Conservation (phyloP, 352 stramenopile genomes). For the Phytophthora pini region DNA sequence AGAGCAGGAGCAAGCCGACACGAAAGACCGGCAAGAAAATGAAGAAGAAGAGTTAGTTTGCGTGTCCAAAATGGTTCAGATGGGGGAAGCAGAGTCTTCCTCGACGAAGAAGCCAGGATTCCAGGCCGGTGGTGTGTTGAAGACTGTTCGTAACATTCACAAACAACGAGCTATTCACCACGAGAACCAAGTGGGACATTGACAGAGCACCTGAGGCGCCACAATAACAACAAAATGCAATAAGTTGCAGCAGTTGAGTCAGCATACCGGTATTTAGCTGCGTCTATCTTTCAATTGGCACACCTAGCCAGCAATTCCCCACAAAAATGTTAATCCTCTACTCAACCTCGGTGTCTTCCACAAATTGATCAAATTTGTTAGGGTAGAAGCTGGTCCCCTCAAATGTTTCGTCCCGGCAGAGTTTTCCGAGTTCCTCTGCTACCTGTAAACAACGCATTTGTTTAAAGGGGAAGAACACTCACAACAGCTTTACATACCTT, state of each 20-base stretch:
- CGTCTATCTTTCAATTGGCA: conserved; percentile 31
- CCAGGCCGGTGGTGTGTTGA: conserved; percentile 38
- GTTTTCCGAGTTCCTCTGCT: conserved; percentile 91
- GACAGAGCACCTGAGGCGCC: not conserved
- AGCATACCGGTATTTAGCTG: not conserved
- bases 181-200: conserved; percentile 42
- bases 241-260: conserved; percentile 18
- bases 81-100: conserved; percentile 26
- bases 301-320: conserved; percentile 1
- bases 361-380: conserved; percentile 89
- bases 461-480: not conserved
- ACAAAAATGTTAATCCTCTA: conserved; percentile 21
- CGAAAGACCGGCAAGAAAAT: conserved; percentile 33
- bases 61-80: conserved; percentile 70
- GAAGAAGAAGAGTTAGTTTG: conserved; percentile 74
- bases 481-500: conserved; percentile 49
- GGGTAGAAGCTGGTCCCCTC: conserved; percentile 96
- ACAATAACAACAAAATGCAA: conserved; percentile 13
- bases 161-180: conserved; percentile 26
- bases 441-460: conserved; percentile 49
- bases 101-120: conserved; percentile 28
- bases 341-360: conserved; percentile 24
- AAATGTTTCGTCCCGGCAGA: conserved; percentile 97
- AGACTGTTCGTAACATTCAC: conserved; percentile 43
- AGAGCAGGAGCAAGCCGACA: conserved; percentile 33